Conservation (phyloP, 129 eudicot genomes). For the Chrysanthemum lavandulifolium region DNA sequence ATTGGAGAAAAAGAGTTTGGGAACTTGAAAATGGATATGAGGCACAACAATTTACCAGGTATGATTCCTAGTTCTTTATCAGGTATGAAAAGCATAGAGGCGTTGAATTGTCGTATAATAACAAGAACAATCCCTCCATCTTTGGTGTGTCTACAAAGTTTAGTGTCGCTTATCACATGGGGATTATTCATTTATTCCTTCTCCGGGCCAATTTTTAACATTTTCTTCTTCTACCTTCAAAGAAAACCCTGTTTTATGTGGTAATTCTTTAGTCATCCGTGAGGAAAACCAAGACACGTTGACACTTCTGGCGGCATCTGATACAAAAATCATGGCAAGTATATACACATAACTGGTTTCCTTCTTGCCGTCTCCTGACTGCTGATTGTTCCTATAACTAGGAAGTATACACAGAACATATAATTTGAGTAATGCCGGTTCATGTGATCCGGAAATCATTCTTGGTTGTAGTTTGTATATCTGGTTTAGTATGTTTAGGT, state of each 20-base stretch:
- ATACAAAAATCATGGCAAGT: too few relatives aligned
- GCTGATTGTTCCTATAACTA: too few relatives aligned
- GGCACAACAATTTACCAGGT: constrained; percentile 48
- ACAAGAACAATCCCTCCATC: constrained; percentile 49
- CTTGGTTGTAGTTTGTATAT: too few relatives aligned
- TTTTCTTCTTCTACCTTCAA: constrained; percentile 45
- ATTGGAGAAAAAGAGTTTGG: constrained; percentile 27
- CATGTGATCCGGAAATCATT: too few relatives aligned
- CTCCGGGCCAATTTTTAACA: constrained; percentile 42
- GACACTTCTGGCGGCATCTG: too few relatives aligned
- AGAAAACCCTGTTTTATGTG: constrained; percentile 42
- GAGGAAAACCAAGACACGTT: too few relatives aligned
- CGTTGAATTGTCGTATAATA: constrained; percentile 52
- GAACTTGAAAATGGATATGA: constrained; percentile 36
- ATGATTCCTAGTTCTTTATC: constrained; percentile 47
- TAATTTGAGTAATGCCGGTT: too few relatives aligned
- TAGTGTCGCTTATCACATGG: constrained; percentile 23
- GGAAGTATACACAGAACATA: too few relatives aligned
- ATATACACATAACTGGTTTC: too few relatives aligned
- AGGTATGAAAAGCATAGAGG: constrained; percentile 48
- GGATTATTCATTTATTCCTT: constrained; percentile 43
- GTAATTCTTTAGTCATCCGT: background rate
- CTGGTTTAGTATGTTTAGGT: too few relatives aligned
- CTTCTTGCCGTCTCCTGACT: too few relatives aligned
- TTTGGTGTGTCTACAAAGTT: constrained; percentile 31